phyloP scores from a whole-genome alignment of 208 protist genomes.

The Trichomonas tenax region DNA sequence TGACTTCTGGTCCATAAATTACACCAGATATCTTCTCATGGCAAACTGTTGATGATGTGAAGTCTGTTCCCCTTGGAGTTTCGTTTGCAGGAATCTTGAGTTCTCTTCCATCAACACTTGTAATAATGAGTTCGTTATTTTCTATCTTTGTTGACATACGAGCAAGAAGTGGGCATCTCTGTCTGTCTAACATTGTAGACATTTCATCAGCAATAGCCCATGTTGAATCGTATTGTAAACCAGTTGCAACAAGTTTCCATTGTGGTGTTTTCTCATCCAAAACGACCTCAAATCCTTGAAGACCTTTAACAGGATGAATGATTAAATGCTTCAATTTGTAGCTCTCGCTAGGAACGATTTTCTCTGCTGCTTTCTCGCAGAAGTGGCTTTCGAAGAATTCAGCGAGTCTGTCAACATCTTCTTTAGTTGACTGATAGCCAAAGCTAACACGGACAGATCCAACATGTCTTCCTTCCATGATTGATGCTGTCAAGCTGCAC shows the following conservation, averaged over 20 bases:
- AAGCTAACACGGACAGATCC: neutral
- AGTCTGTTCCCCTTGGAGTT: neutral
- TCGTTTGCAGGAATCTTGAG: neutral
- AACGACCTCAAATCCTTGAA: neutral
- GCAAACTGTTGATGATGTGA: constrained; percentile 3
- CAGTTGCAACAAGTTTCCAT: neutral
- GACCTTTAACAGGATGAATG: constrained; percentile 1
- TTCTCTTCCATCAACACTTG: neutral
- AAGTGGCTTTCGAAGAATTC: neutral
- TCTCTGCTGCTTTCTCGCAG: neutral
- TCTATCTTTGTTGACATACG: neutral
- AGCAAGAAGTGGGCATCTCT: neutral
- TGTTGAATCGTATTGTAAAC: neutral
- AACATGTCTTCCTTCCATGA: neutral
- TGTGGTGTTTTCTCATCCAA: neutral
- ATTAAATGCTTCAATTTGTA: neutral
- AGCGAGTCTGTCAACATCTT: neutral
- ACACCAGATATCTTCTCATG: neutral
- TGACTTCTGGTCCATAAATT: neutral
- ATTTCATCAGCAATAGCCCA: neutral
- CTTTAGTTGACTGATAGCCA: neutral
- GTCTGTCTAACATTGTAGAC: neutral
- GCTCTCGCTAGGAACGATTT: no score
- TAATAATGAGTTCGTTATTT: neutral
- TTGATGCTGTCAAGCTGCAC: neutral